These are phyloP conservation scores for Hapsidospora chrysogenum DNA, from an alignment of 495 filamentous ascomycete species.

Conservation along the genomic window DNA sequence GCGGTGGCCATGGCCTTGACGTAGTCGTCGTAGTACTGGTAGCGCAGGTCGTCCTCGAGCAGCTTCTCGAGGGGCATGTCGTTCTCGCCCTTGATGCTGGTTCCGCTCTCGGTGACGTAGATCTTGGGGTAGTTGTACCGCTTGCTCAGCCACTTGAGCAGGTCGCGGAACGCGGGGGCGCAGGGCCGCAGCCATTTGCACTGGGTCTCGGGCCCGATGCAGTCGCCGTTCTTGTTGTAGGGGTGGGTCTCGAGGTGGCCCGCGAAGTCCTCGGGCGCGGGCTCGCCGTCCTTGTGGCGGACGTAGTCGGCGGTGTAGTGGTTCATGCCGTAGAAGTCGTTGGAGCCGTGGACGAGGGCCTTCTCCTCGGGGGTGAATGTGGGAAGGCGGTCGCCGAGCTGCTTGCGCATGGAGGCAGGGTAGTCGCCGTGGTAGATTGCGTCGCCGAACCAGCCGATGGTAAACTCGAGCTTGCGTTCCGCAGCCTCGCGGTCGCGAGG, in stretches of 20 bases:
- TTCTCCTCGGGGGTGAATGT: constrained; percentile 46
- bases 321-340: constrained; percentile 78
- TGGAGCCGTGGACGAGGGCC: constrained; percentile 53
- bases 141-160: constrained; percentile 65
- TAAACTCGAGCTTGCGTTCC: constrained; percentile 48
- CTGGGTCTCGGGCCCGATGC: constrained; percentile 60
- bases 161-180: constrained; percentile 54
- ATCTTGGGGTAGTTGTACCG: constrained; percentile 58
- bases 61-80: constrained; percentile 51
- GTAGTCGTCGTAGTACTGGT: constrained; percentile 59
- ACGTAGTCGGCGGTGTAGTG: constrained; percentile 76
- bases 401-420: constrained; percentile 57
- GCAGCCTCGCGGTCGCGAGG: constrained; percentile 40
- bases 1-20: constrained; percentile 55
- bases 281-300: constrained; percentile 41
- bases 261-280: constrained; percentile 46
- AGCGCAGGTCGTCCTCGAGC: constrained; percentile 57
- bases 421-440: constrained; percentile 63
- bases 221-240: constrained; percentile 48
- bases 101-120: constrained; percentile 74
- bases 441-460: constrained; percentile 55
- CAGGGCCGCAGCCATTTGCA: constrained; percentile 59
- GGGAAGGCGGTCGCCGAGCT: constrained; percentile 53
- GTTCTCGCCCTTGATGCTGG: constrained; percentile 62
- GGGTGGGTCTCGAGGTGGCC: constrained; percentile 55